A percentile compares a stretch with the other conserved stretches of the same genome.
phyloP scores from a whole-genome alignment of 768 basidiomycete species.

The Phlegmacium glaucopus region DNA sequence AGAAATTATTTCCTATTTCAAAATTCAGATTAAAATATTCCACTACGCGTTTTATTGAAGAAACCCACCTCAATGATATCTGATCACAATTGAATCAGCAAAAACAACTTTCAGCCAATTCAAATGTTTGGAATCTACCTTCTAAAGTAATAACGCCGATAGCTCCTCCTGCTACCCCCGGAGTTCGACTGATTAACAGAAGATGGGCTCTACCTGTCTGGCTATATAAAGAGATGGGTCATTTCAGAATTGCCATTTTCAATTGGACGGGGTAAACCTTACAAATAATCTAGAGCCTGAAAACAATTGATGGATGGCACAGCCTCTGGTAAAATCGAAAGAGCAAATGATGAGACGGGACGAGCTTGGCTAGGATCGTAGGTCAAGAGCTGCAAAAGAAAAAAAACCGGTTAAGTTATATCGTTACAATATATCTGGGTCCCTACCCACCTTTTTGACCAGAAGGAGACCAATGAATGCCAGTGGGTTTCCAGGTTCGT shows the following conservation, averaged over 20 bases:
- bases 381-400: conserved; percentile 58
- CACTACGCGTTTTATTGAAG: neutral
- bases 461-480: conserved; percentile 81
- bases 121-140: conserved; percentile 36
- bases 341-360: conserved; percentile 69
- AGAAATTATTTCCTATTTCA: conserved; percentile 74
- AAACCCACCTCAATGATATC: conserved; percentile 67
- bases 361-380: conserved; percentile 84
- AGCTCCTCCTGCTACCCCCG: conserved; percentile 79
- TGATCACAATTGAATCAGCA: conserved; percentile 13
- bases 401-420: neutral
- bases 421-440: no score
- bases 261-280: conserved; percentile 13
- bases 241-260: neutral
- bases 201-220: conserved; percentile 96
- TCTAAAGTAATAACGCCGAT: conserved; percentile 91
- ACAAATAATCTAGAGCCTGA: conserved; percentile 94
- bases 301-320: conserved; percentile 87
- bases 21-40: no score
- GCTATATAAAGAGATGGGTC: conserved; percentile 31
- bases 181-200: conserved; percentile 78
- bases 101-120: neutral
- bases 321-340: conserved; percentile 89
- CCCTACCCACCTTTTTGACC: conserved; percentile 59
- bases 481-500: conserved; percentile 62